phyloP scores from a whole-genome alignment of 768 basidiomycete genomes.

The Lactifluus pinguis region DNA sequence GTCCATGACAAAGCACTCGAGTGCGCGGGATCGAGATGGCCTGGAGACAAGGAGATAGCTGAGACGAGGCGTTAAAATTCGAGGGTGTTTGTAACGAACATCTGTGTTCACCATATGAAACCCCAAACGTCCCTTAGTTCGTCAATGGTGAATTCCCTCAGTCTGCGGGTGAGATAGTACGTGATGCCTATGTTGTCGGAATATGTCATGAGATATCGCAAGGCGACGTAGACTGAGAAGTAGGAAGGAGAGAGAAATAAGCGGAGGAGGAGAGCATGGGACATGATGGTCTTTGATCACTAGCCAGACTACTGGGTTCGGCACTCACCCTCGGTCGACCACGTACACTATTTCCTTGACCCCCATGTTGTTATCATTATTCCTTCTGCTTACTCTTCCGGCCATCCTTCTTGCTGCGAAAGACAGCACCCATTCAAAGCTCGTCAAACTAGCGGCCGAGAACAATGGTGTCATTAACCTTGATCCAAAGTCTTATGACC shows the following conservation, averaged over 20 bases:
- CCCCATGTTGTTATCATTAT: conserved; percentile 24
- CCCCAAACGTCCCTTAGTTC: conserved; percentile 85
- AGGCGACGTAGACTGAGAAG: conserved; percentile 90
- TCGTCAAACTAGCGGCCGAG: conserved; percentile 56
- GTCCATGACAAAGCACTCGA: conserved; percentile 91
- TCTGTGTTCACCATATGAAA: conserved; percentile 59
- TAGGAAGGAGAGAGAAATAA: conserved; percentile 88
- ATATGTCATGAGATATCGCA: conserved; percentile 76
- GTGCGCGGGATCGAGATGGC: conserved; percentile 82
- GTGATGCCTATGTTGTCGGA: conserved; percentile 87
- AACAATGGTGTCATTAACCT: conserved; percentile 79
- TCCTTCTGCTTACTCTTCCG: conserved; percentile 27
- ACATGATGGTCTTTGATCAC: conserved; percentile 25
- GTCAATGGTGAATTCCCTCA: conserved; percentile 53
- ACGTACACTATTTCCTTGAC: conserved; percentile 3
- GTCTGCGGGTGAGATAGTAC: conserved; percentile 75
- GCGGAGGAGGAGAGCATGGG: conserved; percentile 81
- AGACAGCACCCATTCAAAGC: conserved; percentile 39
- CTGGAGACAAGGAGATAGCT: conserved; percentile 93
- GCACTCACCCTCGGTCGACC: not conserved
- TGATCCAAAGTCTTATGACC: conserved; percentile 64
- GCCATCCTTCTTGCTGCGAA: conserved; percentile 26
- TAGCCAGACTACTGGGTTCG: not conserved
- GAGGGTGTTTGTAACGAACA: conserved; percentile 14
- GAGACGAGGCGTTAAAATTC: conserved; percentile 29